Evolutionary conservation across 495 filamentous ascomycete species (phyloP), one percentile per base, ranked within the genome.

Genomic region (Penicillium crystallinum): DNA sequence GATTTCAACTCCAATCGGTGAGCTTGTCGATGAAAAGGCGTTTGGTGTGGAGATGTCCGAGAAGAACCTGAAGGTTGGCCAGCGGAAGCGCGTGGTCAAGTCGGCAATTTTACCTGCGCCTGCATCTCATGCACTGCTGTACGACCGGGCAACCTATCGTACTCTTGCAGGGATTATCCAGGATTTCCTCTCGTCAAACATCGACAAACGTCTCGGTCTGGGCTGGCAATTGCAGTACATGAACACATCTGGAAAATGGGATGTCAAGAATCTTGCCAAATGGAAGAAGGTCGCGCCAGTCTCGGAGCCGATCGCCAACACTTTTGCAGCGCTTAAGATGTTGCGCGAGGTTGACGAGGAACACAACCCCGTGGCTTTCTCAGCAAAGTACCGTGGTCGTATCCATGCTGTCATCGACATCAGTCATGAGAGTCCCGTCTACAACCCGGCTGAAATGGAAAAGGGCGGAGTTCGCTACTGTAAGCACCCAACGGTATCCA

Each of bases 231-330:
- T 97, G 15, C 85, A 90, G 59, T 82, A 90, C 64, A 80, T 97
- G 21, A 86, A 85, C 33, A 88, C 84, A 3, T 88, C 88, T 49
- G 91, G 91, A 11, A 97, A 97, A 72, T 97, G 92, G 92, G 91
- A 96, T 64, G 89, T 97, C 52, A 97, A 97, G 74, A 97, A 97
- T 66, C 81, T 96, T 11, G 84, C 77, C 49, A 97, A 97, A 59
- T 97, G 92, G 92, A 77, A 87, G 57, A 80, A 81, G 25, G 86
- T 95, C 0, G 66, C 70, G 8, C 85, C 91, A 2, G 88, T 96
- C 18, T 93, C 89, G 1, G 76, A 79, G 19, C 82, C 85, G 6
- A 92, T 97, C 40, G 75, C 68, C 11, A 81, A 83, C 25, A 75
- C 87, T 14, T 95, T 96, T 65, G 81, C 85, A 2, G 89, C 88